Conservation (phyloP, 768 basidiomycete genomes). For the Pleurotus tuoliensis region DNA sequence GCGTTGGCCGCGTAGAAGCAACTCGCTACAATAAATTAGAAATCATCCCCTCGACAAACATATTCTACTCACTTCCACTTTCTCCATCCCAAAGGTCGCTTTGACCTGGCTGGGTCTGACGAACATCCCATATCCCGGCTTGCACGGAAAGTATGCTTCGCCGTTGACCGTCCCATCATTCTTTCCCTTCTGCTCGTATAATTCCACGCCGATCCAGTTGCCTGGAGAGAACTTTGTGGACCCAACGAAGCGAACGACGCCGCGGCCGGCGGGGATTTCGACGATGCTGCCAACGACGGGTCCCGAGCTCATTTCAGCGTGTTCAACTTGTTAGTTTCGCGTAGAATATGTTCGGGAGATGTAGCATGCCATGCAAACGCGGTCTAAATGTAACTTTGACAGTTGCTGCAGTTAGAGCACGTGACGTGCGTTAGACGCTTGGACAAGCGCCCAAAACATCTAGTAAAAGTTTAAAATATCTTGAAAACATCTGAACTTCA, state of each 20-base stretch:
- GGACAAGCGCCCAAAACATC: no score
- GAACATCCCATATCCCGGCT: constrained; percentile 78
- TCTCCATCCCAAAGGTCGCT: constrained; percentile 45
- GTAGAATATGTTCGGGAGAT: neutral
- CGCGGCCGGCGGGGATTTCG: constrained; percentile 74
- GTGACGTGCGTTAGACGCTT: no score
- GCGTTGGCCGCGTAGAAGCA: constrained; percentile 23
- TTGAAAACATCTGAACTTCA: no score
- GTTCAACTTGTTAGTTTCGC: neutral
- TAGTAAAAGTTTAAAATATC: no score
- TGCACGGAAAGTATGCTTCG: constrained; percentile 78
- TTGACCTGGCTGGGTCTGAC: constrained; percentile 84
- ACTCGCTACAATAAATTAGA: constrained; percentile 14
- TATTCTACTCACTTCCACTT: constrained; percentile 17
- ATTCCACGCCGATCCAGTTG: constrained; percentile 94
- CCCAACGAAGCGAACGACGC: constrained; percentile 84
- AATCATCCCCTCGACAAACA: constrained; percentile 2
- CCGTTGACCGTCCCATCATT: constrained; percentile 91
- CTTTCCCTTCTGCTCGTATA: constrained; percentile 83
- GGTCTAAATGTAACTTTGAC: no score
- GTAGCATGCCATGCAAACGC: no score
- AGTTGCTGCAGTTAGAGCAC: no score
- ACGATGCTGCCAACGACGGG: constrained; percentile 68
- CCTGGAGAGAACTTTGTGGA: constrained; percentile 80
- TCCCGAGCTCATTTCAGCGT: constrained; percentile 13